A percentile compares a stretch with the other conserved stretches of the same genome.
phyloP scores from a whole-genome alignment of 306 rosid genomes.

The Fragaria vesca region DNA sequence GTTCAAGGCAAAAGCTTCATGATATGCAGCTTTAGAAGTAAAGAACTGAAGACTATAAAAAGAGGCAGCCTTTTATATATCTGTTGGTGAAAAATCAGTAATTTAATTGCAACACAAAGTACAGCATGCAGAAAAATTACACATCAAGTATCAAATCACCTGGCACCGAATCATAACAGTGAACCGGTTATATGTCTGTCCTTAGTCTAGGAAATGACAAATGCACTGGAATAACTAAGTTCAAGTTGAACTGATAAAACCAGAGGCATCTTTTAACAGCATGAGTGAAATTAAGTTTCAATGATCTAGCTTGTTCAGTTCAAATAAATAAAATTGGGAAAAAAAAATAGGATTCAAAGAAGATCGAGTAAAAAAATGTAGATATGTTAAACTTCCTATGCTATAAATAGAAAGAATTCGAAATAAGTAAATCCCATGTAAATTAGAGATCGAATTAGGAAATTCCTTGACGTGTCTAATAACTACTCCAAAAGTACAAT shows the following conservation, averaged over 20 bases:
- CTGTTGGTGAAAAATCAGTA: conserved; percentile 5
- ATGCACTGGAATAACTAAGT: neutral
- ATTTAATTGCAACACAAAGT: conserved; percentile 21
- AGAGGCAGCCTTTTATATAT: conserved; percentile 19
- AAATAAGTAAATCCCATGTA: neutral
- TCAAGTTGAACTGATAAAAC: neutral
- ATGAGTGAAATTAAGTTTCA: neutral
- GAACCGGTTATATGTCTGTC: conserved; percentile 17
- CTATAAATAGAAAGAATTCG: neutral
- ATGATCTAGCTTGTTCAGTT: neutral
- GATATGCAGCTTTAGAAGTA: conserved; percentile 19
- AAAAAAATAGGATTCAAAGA: neutral
- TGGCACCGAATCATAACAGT: conserved; percentile 70
- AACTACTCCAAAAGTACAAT: neutral
- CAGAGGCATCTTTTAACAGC: neutral
- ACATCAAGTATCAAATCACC: conserved; percentile 58
- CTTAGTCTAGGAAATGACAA: conserved; percentile 1
- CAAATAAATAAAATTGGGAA: neutral
- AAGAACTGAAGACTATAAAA: neutral
- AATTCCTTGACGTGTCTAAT: neutral
- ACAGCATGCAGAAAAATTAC: conserved; percentile 22
- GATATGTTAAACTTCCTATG: neutral
- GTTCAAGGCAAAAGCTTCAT: neutral
- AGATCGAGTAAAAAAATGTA: neutral
- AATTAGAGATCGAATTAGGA: neutral